phyloP scores from a whole-genome alignment of 345 rosid genomes.

The Reutealis trisperma region DNA sequence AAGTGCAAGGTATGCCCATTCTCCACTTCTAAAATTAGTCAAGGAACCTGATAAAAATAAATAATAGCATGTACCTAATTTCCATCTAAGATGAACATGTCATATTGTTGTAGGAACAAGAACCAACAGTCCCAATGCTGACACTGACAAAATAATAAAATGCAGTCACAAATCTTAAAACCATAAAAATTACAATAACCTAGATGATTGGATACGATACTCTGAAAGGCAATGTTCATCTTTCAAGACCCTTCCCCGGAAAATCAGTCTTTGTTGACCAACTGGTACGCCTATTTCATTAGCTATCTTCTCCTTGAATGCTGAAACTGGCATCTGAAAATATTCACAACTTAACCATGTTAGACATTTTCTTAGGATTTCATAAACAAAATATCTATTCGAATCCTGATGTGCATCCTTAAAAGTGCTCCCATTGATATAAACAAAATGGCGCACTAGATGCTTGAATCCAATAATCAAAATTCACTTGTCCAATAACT shows the following conservation, averaged over 20 bases:
- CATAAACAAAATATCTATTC: background rate
- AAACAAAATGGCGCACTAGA: background rate
- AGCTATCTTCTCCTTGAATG: slow-evolving; percentile 90
- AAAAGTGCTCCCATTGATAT: background rate
- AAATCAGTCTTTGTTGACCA: slow-evolving; percentile 87
- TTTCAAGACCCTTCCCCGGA: slow-evolving; percentile 86
- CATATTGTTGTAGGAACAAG: background rate
- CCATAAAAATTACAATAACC: background rate
- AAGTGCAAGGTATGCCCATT: slow-evolving; percentile 91
- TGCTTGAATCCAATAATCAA: background rate
- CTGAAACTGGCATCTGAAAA: slow-evolving; percentile 67
- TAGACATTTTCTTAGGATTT: background rate
- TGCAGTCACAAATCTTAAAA: background rate
- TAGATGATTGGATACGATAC: slow-evolving; percentile 70
- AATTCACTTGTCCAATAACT: background rate
- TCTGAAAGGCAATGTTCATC: slow-evolving; percentile 88
- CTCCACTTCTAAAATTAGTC: slow-evolving; percentile 73
- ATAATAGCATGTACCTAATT: background rate
- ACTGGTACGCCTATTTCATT: slow-evolving; percentile 68
- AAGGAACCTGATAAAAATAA: slow-evolving; percentile 28
- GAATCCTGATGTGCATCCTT: background rate
- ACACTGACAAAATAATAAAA: background rate
- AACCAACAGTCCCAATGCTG: background rate
- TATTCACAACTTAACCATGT: slow-evolving; percentile 13
- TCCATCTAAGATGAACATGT: slow-evolving; percentile 16